Base-by-base conservation (phyloP, 2,329 filamentous ascomycete species). In the Aureobasidium vineae region DNA sequence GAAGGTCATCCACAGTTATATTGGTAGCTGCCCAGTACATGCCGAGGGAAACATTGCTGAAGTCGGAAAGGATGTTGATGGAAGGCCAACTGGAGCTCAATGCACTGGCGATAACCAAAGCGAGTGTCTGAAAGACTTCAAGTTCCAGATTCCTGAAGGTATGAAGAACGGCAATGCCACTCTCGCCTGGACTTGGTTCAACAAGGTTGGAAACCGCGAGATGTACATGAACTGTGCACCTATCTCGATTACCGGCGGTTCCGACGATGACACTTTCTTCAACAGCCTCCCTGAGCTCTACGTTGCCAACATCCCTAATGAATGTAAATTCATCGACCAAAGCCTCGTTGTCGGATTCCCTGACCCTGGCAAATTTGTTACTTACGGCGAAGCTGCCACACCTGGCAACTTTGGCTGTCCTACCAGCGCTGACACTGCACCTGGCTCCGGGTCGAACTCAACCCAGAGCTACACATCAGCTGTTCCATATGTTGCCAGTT, bases 161-260 rank as follows among this genome's bases (percentile, higher is more conserved):
- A 83, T 97, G 54, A 86, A 88, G 10, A 80, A 88, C 1, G 95
- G 94, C 4, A 84, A 92, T 47, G 93, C 90, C 31, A 90, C 88
- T 0, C 82, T 98, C 5, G 91, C 91, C 0, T 98, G 93, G 92
- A 92, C 92, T 0, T 98, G 95, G 95, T 87, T 96, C 78, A 98
- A 98, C 78, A 90, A 89, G 68, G 74, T 96, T 11, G 95, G 95
- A 2, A 97, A 97, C 80, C 88, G 93, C 0, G 95, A 98, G 76
- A 92, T 97, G 84, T 97, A 98, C 83, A 96, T 97, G 92, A 96
- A 97, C 84, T 99, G 94, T 72, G 91, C 90, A 0, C 86, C 91
- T 0, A 77, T 96, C 56, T 84, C 82, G 0, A 82, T 98, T 28
- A 85, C 85, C 0, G 79, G 77, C 4, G 78, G 79, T 26, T 75